phyloP scores from a whole-genome alignment of 495 filamentous ascomycete genomes.

The Hyaloscypha bicolor region DNA sequence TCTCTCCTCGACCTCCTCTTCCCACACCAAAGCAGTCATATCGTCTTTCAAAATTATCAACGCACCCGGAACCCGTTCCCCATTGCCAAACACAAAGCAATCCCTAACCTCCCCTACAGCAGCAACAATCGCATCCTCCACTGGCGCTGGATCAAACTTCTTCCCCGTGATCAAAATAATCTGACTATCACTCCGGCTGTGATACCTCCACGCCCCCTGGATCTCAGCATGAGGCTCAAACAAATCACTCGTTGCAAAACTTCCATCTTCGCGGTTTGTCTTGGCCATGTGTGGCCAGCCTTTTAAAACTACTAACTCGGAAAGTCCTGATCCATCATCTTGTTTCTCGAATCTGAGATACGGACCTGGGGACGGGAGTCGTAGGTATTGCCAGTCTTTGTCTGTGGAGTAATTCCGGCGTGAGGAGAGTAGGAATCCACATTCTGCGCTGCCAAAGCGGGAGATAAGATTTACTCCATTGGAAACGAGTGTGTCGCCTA shows the following conservation, averaged over 20 bases:
- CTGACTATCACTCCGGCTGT: conserved; percentile 60
- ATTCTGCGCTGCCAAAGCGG: conserved; percentile 60
- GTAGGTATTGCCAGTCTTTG: conserved; percentile 69
- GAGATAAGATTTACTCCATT: conserved; percentile 54
- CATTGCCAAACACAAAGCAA: conserved; percentile 52
- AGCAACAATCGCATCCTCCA: conserved; percentile 52
- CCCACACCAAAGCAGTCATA: not conserved
- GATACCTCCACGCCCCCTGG: conserved; percentile 58
- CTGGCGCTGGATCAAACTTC: conserved; percentile 66
- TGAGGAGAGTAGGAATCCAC: conserved; percentile 56
- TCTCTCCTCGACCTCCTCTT: conserved; percentile 13
- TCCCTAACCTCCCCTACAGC: conserved; percentile 39
- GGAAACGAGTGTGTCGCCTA: conserved; percentile 49
- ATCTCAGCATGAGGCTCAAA: conserved; percentile 58
- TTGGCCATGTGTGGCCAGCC: conserved; percentile 67
- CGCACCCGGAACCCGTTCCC: conserved; percentile 45
- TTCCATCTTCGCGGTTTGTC: conserved; percentile 56
- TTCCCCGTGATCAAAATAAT: conserved; percentile 66
- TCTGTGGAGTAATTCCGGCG: conserved; percentile 54
- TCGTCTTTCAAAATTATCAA: conserved; percentile 39
- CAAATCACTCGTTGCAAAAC: conserved; percentile 61
- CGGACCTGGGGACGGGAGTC: conserved; percentile 30
- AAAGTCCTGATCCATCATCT: conserved; percentile 45
- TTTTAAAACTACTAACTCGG: conserved; percentile 60
- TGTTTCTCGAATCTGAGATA: conserved; percentile 56